Evolutionary conservation across 768 basidiomycete species (phyloP), one percentile per base, ranked within the genome.

Genomic region (Termitomyces sp.): DNA sequence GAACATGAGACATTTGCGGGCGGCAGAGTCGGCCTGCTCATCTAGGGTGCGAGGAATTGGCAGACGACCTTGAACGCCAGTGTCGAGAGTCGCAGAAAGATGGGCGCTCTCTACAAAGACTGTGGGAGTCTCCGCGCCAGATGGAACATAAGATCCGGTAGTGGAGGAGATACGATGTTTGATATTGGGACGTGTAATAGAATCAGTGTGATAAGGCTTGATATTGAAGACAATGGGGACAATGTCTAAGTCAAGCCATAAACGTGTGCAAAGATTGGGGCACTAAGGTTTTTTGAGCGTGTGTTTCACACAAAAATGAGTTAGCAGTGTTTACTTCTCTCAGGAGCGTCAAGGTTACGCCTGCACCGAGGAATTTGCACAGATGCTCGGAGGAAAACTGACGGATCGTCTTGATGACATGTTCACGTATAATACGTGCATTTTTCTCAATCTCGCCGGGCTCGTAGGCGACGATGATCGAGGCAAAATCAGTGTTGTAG

Each of bases 211-310:
- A 82, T 80, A 88, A 9, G 85, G 81, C 71, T 91, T 91, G 81
- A 91, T 90, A 73, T 90, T 90, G 77, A 91, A 91, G 36, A 90
- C 90, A 72, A 88, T 79, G 59, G 91, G 91, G 20, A 93, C 90
- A 52, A 93, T 86, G 67, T 93, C 92, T 70, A 88, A 70, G 50
- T 89, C 89, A 54, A 90, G 68, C 92, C 92, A 94, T 12, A 94
- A 81, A 44, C 85, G 84, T 30, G 91, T 93, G 73, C 89, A 90
- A n/a, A 94, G 74, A 67, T 91, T 91, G 10, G 92, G 92, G 40
- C 77, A 79, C 85, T 89, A 67, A 13, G 59, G 54, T 43, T 4
- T 56, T 57, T 30, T 57, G 26, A 49, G 61, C 53, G 71, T 59
- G 40, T 56, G 35, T 52, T 51, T 57, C 61, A 69, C 50, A 64